Conservation (phyloP, 2,329 filamentous ascomycete species). For the Alternaria metachromatica region DNA sequence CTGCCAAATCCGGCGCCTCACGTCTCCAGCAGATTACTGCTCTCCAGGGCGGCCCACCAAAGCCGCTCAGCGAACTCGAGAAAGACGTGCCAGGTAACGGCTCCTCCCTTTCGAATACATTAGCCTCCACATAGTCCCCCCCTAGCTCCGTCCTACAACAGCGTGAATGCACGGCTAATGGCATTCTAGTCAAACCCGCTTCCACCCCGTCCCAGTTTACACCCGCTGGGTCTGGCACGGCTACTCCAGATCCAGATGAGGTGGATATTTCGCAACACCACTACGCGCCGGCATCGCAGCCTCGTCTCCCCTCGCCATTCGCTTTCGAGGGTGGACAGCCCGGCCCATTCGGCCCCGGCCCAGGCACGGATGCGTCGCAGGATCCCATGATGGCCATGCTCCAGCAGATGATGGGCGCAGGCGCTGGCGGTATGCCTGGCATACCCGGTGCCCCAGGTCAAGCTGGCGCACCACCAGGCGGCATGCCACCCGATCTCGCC, state of each 20-base stretch:
- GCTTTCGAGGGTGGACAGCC: conserved; percentile 36
- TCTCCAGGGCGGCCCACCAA: conserved; percentile 61
- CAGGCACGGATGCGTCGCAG: conserved; percentile 46
- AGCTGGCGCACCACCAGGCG: conserved; percentile 33
- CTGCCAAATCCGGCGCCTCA: conserved; percentile 76
- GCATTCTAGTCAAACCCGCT: conserved; percentile 29
- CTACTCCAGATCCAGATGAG: conserved; percentile 69
- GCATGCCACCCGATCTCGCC: conserved; percentile 51
- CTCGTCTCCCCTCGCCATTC: conserved; percentile 48
- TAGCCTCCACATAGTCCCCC: conserved; percentile 11
- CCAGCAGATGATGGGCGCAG: conserved; percentile 70
- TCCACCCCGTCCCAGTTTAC: conserved; percentile 24
- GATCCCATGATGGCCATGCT: conserved; percentile 78
- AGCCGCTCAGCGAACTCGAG: conserved; percentile 42
- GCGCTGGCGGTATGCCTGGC: conserved; percentile 45
- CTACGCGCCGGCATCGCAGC: conserved; percentile 63
- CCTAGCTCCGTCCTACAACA: background rate
- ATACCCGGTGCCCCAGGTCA: conserved; percentile 37
- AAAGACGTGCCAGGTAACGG: conserved; percentile 45
- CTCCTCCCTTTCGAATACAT: conserved; percentile 3
- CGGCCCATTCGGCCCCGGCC: conserved; percentile 26
- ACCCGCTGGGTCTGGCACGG: conserved; percentile 32
- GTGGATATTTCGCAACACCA: conserved; percentile 80
- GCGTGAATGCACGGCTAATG: conserved; percentile 26
- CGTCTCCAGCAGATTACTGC: conserved; percentile 78